phyloP scores from a whole-genome alignment of 169 alveolate genomes.

The Eimeria acervulina region DNA sequence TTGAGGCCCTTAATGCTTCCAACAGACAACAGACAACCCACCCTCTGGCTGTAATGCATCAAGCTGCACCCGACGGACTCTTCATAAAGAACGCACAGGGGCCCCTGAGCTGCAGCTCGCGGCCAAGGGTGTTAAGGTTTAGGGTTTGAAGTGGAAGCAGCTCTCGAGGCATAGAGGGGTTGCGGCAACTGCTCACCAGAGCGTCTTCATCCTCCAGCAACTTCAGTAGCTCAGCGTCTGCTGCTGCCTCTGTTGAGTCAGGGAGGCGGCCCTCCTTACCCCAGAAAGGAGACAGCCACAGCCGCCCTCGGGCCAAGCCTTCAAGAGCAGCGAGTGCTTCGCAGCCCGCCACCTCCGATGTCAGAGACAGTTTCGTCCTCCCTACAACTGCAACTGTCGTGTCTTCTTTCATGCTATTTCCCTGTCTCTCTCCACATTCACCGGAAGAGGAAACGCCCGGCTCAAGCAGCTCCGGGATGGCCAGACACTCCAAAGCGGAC shows the following conservation, averaged over 20 bases:
- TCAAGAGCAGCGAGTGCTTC: slow-evolving; percentile 63
- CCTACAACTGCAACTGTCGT: slow-evolving; percentile 9
- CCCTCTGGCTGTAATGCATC: not conserved
- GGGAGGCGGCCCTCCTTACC: slow-evolving; percentile 62
- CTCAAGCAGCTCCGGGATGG: not conserved
- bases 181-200: slow-evolving; percentile 3
- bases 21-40: not conserved
- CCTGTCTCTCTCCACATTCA: not conserved
- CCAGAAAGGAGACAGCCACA: slow-evolving; percentile 76
- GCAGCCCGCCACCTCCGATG: slow-evolving; percentile 22
- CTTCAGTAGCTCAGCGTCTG: slow-evolving; percentile 60
- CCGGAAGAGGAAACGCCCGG: not conserved
- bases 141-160: not conserved
- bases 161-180: not conserved
- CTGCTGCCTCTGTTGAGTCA: slow-evolving; percentile 49
- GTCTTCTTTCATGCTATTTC: not conserved
- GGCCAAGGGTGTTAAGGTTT: not conserved
- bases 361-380: not conserved
- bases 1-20: no score
- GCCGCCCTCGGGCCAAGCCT: slow-evolving; percentile 56
- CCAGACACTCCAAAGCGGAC: not conserved
- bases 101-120: not conserved
- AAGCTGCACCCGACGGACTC: not conserved
- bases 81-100: not conserved
- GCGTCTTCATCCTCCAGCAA: slow-evolving; percentile 58